Evolutionary conservation across 441 rosid species (phyloP), one percentile per base, ranked within the genome.

Genomic region (Pelargonium citronellum): DNA sequence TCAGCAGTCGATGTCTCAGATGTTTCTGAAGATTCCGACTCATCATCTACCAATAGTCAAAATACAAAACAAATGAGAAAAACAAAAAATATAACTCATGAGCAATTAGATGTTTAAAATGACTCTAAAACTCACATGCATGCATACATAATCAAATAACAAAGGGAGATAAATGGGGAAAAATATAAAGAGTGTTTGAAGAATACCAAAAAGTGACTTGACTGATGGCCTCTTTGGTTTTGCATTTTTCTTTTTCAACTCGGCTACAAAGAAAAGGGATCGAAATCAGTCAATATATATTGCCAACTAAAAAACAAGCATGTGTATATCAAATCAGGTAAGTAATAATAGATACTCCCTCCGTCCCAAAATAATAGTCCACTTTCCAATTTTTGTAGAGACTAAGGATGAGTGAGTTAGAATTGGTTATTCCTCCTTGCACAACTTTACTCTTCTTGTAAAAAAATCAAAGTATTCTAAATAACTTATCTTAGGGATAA

Each of bases 161-260:
- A 10, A 47, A 47, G 53, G 53, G 53, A 44, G 2, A 44, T 44
- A 44, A 44, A 41, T 41, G 9, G 6, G 47, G 47, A 7, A 1
- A 43, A 10, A 10, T 43, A 7, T 43, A 10, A 43, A 7, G 47
- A 10, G 10, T 43, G 10, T 43, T 43, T 7, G 47, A 34, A 34
- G 7, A 34, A 34, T 81, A 95, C 99, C 99, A 78, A 95, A 92
- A 62, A 95, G 97, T 69, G 98, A 82, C 77, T 88, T 95, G 79
- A 95, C 86, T 24, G 99, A 92, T 30, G 98, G 96, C 76, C 98
- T 87, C 87, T 91, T 95, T 0, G 91, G 90, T 78, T 95, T 95
- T 30, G 91, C 78, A 80, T 80, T 88, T 81, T 87, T 95, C 84
- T 89, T 91, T 87, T 89, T 92, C 76, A 95, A 67, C 69, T 92